phyloP scores from a whole-genome alignment of 495 filamentous ascomycete genomes.

The Penicillium lagena region DNA sequence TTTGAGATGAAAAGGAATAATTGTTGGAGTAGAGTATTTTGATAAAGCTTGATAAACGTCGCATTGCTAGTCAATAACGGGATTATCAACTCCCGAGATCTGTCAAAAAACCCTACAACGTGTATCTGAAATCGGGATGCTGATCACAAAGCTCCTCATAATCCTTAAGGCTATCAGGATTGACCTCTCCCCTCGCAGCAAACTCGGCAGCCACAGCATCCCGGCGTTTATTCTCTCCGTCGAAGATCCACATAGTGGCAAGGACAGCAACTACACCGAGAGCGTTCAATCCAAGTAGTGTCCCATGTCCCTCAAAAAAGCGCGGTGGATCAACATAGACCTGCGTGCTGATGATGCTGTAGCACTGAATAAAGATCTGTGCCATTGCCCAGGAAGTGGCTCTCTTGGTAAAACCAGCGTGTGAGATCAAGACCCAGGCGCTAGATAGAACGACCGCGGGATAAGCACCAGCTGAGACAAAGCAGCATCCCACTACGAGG shows the following conservation, averaged over 20 bases:
- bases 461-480: background rate
- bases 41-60: too few relatives aligned
- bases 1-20: too few relatives aligned
- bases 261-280: background rate
- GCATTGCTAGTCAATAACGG: too few relatives aligned
- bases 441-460: background rate
- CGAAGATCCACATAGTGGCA: background rate
- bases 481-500: background rate
- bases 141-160: background rate
- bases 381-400: slow-evolving; percentile 1
- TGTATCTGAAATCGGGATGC: slow-evolving; percentile 1
- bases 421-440: slow-evolving; percentile 1
- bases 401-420: background rate
- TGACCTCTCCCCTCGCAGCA: background rate
- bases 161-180: background rate
- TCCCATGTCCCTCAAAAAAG: slow-evolving; percentile 1
- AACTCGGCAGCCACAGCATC: slow-evolving; percentile 1
- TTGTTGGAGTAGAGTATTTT: too few relatives aligned
- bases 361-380: slow-evolving; percentile 3
- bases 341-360: slow-evolving; percentile 1
- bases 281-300: slow-evolving; percentile 1
- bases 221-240: background rate
- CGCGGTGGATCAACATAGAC: slow-evolving; percentile 1
- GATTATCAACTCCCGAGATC: too few relatives aligned
- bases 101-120: background rate